These are phyloP conservation scores for Fusarium bactridioides DNA, from an alignment of 2,329 filamentous ascomycete species.

Conservation along the genomic window DNA sequence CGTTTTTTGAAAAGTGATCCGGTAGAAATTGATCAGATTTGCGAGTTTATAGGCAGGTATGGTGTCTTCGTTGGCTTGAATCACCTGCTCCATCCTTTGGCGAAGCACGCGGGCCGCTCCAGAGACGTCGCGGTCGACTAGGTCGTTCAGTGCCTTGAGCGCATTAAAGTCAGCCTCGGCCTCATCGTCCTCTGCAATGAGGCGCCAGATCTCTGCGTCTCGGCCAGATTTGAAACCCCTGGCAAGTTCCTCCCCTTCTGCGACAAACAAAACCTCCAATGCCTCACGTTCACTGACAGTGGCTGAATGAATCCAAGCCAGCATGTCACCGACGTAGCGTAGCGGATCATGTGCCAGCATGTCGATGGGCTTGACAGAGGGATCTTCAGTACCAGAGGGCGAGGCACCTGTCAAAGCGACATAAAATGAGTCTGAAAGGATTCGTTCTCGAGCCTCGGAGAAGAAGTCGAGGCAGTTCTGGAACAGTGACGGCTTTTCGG, in stretches of 20 bases:
- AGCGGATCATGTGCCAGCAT: slow-evolving; percentile 90
- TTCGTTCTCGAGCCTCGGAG: slow-evolving; percentile 85
- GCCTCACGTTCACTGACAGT: slow-evolving; percentile 94
- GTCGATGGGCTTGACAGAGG: slow-evolving; percentile 86
- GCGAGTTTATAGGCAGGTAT: slow-evolving; percentile 89
- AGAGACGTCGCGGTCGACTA: slow-evolving; percentile 85
- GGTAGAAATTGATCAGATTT: slow-evolving; percentile 90
- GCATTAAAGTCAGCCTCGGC: slow-evolving; percentile 74
- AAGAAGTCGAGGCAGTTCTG: slow-evolving; percentile 94
- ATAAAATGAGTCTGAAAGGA: slow-evolving; percentile 89
- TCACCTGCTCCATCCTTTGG: slow-evolving; percentile 88
- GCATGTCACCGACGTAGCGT: slow-evolving; percentile 94
- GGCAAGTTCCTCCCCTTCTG: slow-evolving; percentile 87
- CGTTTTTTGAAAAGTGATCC: slow-evolving; percentile 81
- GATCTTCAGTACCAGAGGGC: slow-evolving; percentile 64
- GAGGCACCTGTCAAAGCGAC: slow-evolving; percentile 80
- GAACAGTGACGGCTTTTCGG: slow-evolving; percentile 88
- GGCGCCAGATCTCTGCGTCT: slow-evolving; percentile 84
- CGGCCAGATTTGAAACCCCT: slow-evolving; percentile 81
- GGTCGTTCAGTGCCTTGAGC: slow-evolving; percentile 79
- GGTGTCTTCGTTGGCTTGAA: slow-evolving; percentile 90
- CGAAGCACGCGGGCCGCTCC: slow-evolving; percentile 85
- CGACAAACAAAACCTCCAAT: slow-evolving; percentile 88
- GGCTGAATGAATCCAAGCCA: slow-evolving; percentile 95
- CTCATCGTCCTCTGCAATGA: slow-evolving; percentile 65